Base-by-base conservation (phyloP, 2,329 filamentous ascomycete species). In the Simplicillium sp. region DNA sequence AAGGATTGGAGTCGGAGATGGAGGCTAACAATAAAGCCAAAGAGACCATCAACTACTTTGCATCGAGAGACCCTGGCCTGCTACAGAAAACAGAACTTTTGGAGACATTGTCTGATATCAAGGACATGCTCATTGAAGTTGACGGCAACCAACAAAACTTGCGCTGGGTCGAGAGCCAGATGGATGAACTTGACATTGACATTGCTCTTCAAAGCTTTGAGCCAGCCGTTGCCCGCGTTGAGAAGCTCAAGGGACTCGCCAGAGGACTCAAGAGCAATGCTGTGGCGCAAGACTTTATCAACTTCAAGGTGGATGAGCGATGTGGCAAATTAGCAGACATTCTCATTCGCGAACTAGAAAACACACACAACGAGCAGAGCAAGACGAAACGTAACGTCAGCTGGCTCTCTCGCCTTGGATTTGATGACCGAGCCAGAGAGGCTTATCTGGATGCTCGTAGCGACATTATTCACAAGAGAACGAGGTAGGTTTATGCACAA, bases 111-210 rank as follows among this genome's bases (percentile, higher is more conserved):
- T 87, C 87, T 2, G 79, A 82, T 46, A 80, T 84, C 52, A 87
- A 87, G 55, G 86, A 94, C 58, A 84, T 95, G 65, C 76, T 95
- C 41, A 89, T 98, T 50, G 92, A 98, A 53, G 87, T 95, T 12
- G 92, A 97, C 54, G 92, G 92, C 37, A 94, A 94, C 54, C 89
- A 96, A 60, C 87, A 97, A 57, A 96, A 92, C 57, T 73, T 98
- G 36, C 84, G 90, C 40, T 96, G 87, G 87, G 87, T 98, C 0
- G 92, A 98, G 59, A 80, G 81, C 39, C 87, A 97, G 62, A 85
- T 98, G 60, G 92, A 98, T 56, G 87, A 94, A 55, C 76, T 98
- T 6, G 92, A 98, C 55, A 97, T 97, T 52, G 84, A 94, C 52
- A 89, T 98, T 53, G 90, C 92, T 0, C 72, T 96, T 38, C 90